Evolutionary conservation across 2,329 filamentous ascomycete genomes (phyloP), one percentile per base, ranked within the genome.

Genomic region (Fragosphaeria purpurea): DNA sequence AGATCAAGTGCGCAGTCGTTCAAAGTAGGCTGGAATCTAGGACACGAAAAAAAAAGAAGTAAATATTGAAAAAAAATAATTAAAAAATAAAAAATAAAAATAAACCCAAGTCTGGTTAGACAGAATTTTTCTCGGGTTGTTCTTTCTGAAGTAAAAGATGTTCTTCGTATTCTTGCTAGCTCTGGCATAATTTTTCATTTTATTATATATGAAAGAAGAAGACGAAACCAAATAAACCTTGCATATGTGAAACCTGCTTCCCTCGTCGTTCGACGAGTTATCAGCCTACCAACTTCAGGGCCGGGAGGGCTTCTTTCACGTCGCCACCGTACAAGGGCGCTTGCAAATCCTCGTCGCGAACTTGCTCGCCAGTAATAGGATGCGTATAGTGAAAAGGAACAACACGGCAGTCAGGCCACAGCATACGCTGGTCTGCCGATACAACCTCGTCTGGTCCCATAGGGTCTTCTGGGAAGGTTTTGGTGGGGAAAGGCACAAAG

Each of bases 341-440:
- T 52, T 70, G 68, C 58, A 76, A 59, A 56, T 75, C 73, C 46
- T 74, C 71, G n/a, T 67, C 66, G 6, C 59, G 61, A 4, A 72
- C 65, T 53, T 59, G 61, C 58, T 68, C 62, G 6, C 73, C 72
- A 8, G 74, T 76, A 11, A 76, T 65, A 0, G 74, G 73, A 58
- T 77, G 73, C 7, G 63, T 65, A 55, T 77, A 76, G 56, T 77
- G 74, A 61, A 76, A 76, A 1, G 74, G 73, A 37, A 76, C 67
- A 4, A 77, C 74, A 40, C 74, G 67, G 5, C 73, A 76, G 56
- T 78, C 75, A 0, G 75, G 75, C 75, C 75, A 79, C 53, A 79
- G 61, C 72, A 76, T 73, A 56, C 71, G 69, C 62, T 76, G 68
- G 52, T 75, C 72, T 30, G 46, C 54, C 9, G 48, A 44, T 7